A percentile compares a stretch with the other conserved stretches of the same genome.
Evolutionary conservation across 768 basidiomycete species (phyloP).

Genomic region (Mycena belliarum): DNA sequence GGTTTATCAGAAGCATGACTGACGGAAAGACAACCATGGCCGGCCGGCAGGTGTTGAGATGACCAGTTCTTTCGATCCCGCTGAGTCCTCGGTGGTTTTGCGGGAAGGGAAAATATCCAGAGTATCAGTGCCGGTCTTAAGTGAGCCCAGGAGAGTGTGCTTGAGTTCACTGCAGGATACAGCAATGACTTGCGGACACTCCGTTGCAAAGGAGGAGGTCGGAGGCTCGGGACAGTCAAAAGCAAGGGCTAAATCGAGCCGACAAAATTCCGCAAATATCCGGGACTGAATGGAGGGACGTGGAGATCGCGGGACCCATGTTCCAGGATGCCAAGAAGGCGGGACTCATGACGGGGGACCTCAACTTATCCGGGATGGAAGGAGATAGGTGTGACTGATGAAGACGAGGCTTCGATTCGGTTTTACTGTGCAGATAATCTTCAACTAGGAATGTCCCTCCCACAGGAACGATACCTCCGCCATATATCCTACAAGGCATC

Average conservation of each 20-base stretch:
- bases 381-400: neutral
- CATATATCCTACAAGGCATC: neutral
- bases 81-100: slow-evolving; percentile 5
- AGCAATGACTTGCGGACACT: no score
- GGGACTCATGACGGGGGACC: neutral
- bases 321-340: neutral
- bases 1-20: neutral
- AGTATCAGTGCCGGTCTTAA: no score
- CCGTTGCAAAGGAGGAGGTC: no score
- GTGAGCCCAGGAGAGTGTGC: no score
- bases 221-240: no score
- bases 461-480: neutral
- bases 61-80: neutral
- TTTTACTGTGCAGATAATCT: neutral
- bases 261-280: slow-evolving; percentile 8
- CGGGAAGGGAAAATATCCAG: slow-evolving; percentile 1
- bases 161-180: no score
- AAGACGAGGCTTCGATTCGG: neutral
- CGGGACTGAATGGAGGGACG: neutral
- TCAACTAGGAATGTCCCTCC: neutral
- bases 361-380: neutral
- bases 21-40: neutral
- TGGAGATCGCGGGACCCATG: neutral
- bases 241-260: neutral
- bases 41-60: neutral